Evolutionary conservation across 75 land plant species (phyloP), one percentile per base, ranked within the genome.

Genomic region (Cunninghamia lanceolata): DNA sequence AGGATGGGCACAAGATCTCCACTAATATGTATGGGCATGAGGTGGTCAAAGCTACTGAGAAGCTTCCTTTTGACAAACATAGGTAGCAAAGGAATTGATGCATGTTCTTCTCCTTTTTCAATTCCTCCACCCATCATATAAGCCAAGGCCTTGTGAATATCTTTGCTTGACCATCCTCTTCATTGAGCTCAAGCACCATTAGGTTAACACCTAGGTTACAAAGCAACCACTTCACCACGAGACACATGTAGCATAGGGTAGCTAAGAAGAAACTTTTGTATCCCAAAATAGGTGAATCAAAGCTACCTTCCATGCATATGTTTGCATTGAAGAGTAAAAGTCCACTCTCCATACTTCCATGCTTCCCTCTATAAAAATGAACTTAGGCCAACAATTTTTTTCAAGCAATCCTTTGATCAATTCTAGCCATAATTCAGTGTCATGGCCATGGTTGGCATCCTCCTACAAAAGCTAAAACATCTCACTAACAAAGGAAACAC

Each of bases 311-410:
- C n/a, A n/a, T n/a, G n/a, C n/a, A n/a, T n/a, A n/a, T n/a, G n/a
- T n/a, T n/a, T n/a, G n/a, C n/a, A n/a, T n/a, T n/a, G n/a, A n/a
- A n/a, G n/a, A n/a, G n/a, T 89, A 86, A 94, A 93, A 21, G 99
- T 99, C 40, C 99, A 88, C 83, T 98, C 99, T 39, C 99, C 99
- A 83, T 98, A 98, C 91, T 98, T 98, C 99, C 99, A 98, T 16
- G 99, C 92, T 83, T 98, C 99, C 59, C 99, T 88, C 99, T n/a
- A 98, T 90, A 94, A 93, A 39, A 98, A 91, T 13, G 99, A 98
- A 9, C 96, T 91, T 68, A 96, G 50, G 17, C 93, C 96, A 21
- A 98, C 59, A 54, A 96, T 86, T 83, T 16, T 91, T 89, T 14
- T 54, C 46, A 3, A 91, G 93, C 43, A 91, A 85, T 40, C 89